These are phyloP conservation scores for Lindgomyces ingoldianus DNA, from an alignment of 495 filamentous ascomycete species.

Conservation along the genomic window DNA sequence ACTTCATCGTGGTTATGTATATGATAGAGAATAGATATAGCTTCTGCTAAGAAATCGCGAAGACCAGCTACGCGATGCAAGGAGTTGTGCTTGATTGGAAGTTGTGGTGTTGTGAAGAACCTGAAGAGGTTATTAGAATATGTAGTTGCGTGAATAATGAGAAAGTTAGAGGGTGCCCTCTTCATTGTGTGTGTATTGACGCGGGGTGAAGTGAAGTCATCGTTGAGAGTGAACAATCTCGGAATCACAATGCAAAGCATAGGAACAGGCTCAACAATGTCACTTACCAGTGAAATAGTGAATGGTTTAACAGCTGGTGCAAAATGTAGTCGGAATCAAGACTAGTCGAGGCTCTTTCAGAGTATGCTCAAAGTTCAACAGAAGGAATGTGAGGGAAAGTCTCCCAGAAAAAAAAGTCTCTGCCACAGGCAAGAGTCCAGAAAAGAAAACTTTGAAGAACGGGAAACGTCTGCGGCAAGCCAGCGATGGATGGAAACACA, in stretches of 20 bases:
- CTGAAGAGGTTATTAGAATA: slow-evolving; percentile 1
- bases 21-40: neutral
- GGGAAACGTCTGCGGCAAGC: neutral
- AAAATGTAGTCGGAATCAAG: slow-evolving; percentile 3
- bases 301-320: neutral
- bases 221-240: neutral
- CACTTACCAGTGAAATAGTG: neutral
- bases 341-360: slow-evolving; percentile 7
- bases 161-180: neutral
- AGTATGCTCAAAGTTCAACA: slow-evolving; percentile 27
- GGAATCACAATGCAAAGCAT: neutral
- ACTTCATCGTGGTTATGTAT: slow-evolving; percentile 37
- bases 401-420: slow-evolving; percentile 11
- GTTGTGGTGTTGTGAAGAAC: neutral
- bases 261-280: neutral
- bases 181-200: no score
- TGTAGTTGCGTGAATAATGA: neutral
- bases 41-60: slow-evolving; percentile 36
- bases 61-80: slow-evolving; percentile 38
- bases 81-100: neutral
- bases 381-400: slow-evolving; percentile 23
- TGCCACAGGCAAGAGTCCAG: slow-evolving; percentile 39
- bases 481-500: neutral
- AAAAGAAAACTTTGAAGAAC: neutral
- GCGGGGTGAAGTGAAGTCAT: no score